Conservation (phyloP, 2,329 filamentous ascomycete genomes). For the Colletotrichum noveboracense region DNA sequence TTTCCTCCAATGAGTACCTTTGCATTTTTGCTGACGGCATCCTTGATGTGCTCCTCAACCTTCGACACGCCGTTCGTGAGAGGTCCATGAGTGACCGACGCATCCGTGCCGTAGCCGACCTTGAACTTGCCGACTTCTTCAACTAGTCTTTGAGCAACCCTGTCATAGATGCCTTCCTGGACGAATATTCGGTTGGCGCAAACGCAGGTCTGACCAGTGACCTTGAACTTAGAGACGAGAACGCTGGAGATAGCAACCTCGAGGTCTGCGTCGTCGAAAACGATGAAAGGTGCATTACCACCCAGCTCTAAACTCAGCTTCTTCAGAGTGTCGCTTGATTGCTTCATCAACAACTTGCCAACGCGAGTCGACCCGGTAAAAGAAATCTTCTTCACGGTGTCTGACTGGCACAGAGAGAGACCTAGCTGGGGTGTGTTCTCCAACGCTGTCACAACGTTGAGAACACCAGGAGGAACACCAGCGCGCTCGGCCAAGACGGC, state of each 20-base stretch:
- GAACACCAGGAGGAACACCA: conserved; percentile 86
- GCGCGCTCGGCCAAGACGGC: conserved; percentile 86
- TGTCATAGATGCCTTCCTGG: conserved; percentile 78
- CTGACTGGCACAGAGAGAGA: conserved; percentile 75
- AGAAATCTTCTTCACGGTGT: conserved; percentile 84
- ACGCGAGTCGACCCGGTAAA: conserved; percentile 84
- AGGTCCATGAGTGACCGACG: conserved; percentile 65
- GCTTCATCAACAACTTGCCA: conserved; percentile 84
- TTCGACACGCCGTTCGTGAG: conserved; percentile 70
- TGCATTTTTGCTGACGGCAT: conserved; percentile 67
- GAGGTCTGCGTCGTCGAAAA: conserved; percentile 95
- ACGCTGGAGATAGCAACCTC: conserved; percentile 84
- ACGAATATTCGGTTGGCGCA: conserved; percentile 86
- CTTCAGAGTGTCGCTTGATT: conserved; percentile 85
- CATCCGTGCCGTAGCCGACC: conserved; percentile 68
- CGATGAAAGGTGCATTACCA: conserved; percentile 94
- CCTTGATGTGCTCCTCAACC: conserved; percentile 67
- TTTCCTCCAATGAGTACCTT: conserved; percentile 67
- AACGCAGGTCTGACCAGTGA: conserved; percentile 94
- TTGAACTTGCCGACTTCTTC: conserved; percentile 78
- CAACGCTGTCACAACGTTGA: conserved; percentile 85
- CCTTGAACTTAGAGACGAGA: conserved; percentile 88
- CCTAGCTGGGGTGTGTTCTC: conserved; percentile 84
- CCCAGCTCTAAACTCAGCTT: conserved; percentile 86
- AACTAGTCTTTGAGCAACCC: conserved; percentile 71